A percentile compares a stretch with the other conserved stretches of the same genome.
phyloP scores from a whole-genome alignment of 495 filamentous ascomycete genomes.

The Podospora pseudocomata region DNA sequence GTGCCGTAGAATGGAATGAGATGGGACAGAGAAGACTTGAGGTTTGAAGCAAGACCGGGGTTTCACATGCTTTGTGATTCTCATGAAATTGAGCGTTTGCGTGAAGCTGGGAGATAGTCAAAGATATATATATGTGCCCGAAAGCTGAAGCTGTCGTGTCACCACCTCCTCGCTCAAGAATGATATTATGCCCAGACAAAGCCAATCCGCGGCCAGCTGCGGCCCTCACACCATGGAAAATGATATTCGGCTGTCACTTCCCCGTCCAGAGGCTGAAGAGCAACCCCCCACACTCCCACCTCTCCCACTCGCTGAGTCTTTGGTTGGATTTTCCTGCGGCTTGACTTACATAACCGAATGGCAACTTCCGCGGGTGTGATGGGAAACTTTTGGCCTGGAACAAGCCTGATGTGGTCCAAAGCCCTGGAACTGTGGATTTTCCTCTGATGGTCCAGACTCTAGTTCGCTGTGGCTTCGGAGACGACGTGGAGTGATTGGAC shows the following conservation, averaged over 20 bases:
- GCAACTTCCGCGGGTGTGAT: slow-evolving; percentile 1
- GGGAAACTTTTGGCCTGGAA: not conserved
- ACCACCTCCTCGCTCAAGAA: not conserved
- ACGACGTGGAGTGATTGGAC: not conserved
- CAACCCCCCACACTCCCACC: not conserved
- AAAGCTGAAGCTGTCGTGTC: not conserved
- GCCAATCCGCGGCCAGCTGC: too few species aligned
- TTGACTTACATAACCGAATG: slow-evolving; percentile 11
- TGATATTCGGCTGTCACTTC: not conserved
- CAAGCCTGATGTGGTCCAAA: not conserved
- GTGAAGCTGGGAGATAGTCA: too few species aligned
- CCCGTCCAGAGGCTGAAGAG: not conserved
- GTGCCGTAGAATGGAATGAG: not conserved
- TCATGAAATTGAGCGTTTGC: too few species aligned
- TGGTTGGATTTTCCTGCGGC: not conserved
- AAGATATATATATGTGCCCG: not conserved
- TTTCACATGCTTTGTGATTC: too few species aligned
- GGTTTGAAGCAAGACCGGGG: not conserved
- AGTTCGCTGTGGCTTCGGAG: not conserved
- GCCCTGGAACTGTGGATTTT: not conserved
- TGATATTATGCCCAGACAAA: not conserved
- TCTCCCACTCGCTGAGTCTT: not conserved
- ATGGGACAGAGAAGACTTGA: not conserved
- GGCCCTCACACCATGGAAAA: not conserved
- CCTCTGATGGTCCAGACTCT: not conserved